Evolutionary conservation across 2,329 filamentous ascomycete genomes (phyloP), one percentile per base, ranked within the genome.

Genomic region (Scedosporium minutisporum): DNA sequence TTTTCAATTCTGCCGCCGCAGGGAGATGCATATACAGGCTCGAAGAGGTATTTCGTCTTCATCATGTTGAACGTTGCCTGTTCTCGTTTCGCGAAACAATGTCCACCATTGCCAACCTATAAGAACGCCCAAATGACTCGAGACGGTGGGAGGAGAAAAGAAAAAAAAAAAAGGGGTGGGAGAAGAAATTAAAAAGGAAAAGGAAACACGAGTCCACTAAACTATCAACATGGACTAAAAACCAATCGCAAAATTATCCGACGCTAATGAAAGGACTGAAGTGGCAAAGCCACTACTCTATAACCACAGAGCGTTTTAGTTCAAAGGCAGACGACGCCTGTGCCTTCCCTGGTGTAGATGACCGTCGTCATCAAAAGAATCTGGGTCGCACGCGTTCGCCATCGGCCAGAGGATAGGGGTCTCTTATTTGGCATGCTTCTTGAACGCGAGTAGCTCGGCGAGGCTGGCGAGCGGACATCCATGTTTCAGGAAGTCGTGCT

Each of bases 401-500:
- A 14, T 21, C n/a, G 18, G 18, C 23, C 14, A 3, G 16, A 16
- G 23, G 44, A 51, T 38, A 25, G 23, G 38, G 58, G 14, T 23
- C 58, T 29, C 21, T 73, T 82, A 87, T 77, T 87, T 87, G 63
- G 80, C 78, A 67, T 87, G 83, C 74, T 89, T 88, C 80, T 92
- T 91, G 79, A 95, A 99, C 62, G 90, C 87, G 65, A 99, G 82
- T 66, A 99, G 78, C 71, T 96, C 93, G 18, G 92, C 87, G 67
- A 99, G 80, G 74, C 90, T 96, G 57, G 82, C 83, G 63, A 95
- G 80, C 62, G 87, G 87, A 79, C 93, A 97, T 21, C 95, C 93
- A 70, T 90, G 90, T 80, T 93, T 92, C 72, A 99, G 77, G 80
- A 99, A 99, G 69, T 97, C 95, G 72, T 97, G 93, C 65, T 87